Evolutionary conservation across 2,329 filamentous ascomycete genomes (phyloP), one percentile per base, ranked within the genome.

Genomic region (Colletotrichum eleusines): DNA sequence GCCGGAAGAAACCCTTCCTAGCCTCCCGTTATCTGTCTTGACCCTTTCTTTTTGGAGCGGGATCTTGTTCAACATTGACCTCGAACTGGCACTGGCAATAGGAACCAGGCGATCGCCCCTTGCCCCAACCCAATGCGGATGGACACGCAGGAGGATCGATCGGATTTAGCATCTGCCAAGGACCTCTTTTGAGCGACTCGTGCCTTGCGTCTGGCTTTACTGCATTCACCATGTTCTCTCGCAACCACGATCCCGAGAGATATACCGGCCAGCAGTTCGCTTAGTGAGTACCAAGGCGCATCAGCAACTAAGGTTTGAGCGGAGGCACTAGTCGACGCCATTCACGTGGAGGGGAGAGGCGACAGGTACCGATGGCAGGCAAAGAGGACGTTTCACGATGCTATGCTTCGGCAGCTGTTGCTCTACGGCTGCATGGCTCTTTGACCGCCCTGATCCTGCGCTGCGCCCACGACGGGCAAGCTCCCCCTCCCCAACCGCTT

Each of bases 361-460:
- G 53, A 38, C 44, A 63, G 38, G 53, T 51, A 63, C 64, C 53
- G 65, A 26, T 71, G 69, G 63, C 64, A 69, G 46, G 51, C 46
- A 63, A 58, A 53, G 46, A 58, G 44, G 46, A 18, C 59, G 69
- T 71, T 71, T 71, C 69, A 71, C 64, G 69, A 68, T 71, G 53
- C 6, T 48, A 63, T 71, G 64, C 59, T 59, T 71, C 69, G 58
- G 62, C 59, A 58, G 42, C 53, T 6, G 20, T 20, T 53, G 31
- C 23, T 28, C 64, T 48, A 38, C 51, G 38, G 40, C 9, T 60
- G 69, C 69, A 69, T 54, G 42, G 65, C 55, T 71, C 69, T 71
- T 69, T 59, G 69, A 61, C 69, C 53, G 46, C 18, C 40, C 31
- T 66, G 26, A 58, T 63, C 58, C 53, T 54, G 58, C 38, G 53